Conservation (phyloP, 176 grass and related monocot genomes). For the Bolboschoenus planiculmis region DNA sequence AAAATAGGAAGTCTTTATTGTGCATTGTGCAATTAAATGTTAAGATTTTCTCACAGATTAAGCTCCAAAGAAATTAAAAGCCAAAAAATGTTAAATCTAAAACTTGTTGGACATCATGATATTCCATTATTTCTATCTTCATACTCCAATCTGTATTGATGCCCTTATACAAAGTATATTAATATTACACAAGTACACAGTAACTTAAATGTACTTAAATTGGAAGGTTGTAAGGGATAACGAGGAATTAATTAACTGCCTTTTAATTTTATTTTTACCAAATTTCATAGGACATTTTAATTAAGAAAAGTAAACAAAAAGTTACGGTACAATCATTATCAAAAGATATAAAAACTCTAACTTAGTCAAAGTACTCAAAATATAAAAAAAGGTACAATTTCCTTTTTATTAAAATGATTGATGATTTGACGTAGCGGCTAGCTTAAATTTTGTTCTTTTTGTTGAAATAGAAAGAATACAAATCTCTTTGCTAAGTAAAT, state of each 20-base stretch:
- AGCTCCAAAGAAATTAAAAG: not conserved
- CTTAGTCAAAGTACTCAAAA: not conserved
- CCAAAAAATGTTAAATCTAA: not conserved
- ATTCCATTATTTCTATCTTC: not conserved
- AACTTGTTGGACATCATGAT: not conserved
- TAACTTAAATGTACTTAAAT: not conserved
- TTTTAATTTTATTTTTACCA: not conserved
- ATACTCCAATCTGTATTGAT: not conserved
- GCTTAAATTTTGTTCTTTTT: too few relatives aligned
- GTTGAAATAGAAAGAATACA: too few relatives aligned
- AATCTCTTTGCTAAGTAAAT: too few relatives aligned
- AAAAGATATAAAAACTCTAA: too few relatives aligned
- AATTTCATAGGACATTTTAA: not conserved
- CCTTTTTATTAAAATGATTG: too few relatives aligned
- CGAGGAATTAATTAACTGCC: not conserved
- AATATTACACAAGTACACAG: not conserved
- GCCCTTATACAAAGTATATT: not conserved
- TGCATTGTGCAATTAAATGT: not conserved
- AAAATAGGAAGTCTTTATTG: not conserved
- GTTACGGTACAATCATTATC: not conserved
- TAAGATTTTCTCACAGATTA: not conserved
- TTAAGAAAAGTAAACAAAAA: not conserved
- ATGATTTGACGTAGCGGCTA: too few relatives aligned
- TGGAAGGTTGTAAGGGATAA: not conserved
- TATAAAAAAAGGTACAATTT: not conserved